Percentiles rank a stretch among this genome's conserved stretches.
Evolutionary conservation across 345 rosid genomes (phyloP).

Genomic region (Reutealis trisperma): DNA sequence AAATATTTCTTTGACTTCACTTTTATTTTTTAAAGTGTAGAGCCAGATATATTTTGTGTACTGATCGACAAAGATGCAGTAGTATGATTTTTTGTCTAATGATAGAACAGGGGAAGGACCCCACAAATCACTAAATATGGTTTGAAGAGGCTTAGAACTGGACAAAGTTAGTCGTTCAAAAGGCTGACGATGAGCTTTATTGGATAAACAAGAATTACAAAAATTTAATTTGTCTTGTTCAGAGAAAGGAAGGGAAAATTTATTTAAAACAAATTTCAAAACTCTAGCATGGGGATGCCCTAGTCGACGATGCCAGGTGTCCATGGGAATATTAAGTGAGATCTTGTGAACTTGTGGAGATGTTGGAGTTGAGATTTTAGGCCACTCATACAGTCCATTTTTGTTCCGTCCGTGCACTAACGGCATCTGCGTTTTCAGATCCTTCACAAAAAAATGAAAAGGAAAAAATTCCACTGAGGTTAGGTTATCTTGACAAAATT

Average conservation of each 20-base stretch:
- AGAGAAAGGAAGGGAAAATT: neutral
- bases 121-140: too few relatives aligned
- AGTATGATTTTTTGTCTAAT: too few relatives aligned
- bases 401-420: neutral
- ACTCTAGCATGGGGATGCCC: neutral
- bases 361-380: neutral
- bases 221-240: neutral
- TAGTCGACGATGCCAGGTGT: neutral
- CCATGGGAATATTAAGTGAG: neutral
- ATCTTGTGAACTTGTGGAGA: neutral
- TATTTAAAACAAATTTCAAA: neutral
- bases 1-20: too few relatives aligned
- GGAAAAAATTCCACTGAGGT: neutral
- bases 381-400: slow-evolving; percentile 5
- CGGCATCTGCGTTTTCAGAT: neutral
- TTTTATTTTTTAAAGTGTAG: too few relatives aligned
- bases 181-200: neutral
- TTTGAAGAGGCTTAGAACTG: too few relatives aligned
- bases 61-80: too few relatives aligned
- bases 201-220: neutral
- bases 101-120: too few relatives aligned
- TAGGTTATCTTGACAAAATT: neutral
- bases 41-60: too few relatives aligned
- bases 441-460: neutral
- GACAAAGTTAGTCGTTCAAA: neutral